Evolutionary conservation across 768 basidiomycete genomes (phyloP).

Genomic region (Mycena olivaceomarginata): DNA sequence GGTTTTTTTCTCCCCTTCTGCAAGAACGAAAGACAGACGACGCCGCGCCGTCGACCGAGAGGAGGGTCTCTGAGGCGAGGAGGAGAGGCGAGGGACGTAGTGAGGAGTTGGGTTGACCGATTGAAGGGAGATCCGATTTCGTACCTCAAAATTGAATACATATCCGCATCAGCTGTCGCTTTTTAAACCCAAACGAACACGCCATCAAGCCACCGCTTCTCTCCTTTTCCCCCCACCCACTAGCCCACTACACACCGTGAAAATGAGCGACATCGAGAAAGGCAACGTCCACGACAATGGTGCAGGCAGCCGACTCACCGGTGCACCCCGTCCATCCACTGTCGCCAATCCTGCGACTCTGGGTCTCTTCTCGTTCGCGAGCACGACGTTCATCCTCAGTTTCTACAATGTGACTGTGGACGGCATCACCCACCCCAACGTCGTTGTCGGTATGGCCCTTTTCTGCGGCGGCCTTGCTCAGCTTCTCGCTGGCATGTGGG

Average conservation of each 20-base stretch:
- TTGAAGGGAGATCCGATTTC: background rate
- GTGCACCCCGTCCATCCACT: conserved; percentile 38
- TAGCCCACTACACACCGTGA: background rate
- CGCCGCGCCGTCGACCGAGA: background rate
- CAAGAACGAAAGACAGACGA: too few relatives aligned
- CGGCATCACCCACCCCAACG: conserved; percentile 75
- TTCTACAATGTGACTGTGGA: conserved; percentile 80
- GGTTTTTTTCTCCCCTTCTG: background rate
- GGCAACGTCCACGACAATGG: conserved; percentile 10
- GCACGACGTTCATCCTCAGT: conserved; percentile 88
- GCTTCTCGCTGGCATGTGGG: conserved; percentile 94
- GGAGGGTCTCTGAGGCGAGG: background rate
- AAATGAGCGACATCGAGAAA: conserved; percentile 42
- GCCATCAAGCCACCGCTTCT: background rate
- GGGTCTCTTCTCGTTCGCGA: conserved; percentile 90
- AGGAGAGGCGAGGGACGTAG: background rate
- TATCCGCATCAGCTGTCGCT: background rate
- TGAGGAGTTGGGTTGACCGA: background rate
- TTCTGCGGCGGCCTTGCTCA: conserved; percentile 91
- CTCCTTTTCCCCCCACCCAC: background rate
- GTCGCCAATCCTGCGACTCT: conserved; percentile 80
- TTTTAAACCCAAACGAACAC: background rate
- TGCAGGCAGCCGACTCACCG: conserved; percentile 3
- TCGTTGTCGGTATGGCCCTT: conserved; percentile 91
- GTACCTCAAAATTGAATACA: background rate